Base-by-base conservation (phyloP, 257 asterid species). In the Dorcoceras hygrometricum region DNA sequence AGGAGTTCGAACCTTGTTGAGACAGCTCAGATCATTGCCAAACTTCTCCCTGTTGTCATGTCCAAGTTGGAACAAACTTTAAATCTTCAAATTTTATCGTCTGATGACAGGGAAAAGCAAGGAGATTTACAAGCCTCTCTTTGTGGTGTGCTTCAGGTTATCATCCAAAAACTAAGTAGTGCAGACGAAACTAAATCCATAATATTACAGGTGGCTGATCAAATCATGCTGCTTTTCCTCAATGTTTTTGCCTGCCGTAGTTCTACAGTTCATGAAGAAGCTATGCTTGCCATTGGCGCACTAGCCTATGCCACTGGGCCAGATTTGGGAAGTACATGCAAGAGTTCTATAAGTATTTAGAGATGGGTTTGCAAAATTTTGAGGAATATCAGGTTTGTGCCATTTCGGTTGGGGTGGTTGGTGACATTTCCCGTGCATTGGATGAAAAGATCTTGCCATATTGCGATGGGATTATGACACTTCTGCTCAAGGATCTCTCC, bases 231-330 rank as follows among this genome's bases (percentile, higher is more conserved):
- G 59, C 76, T 88, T 50, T 88, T 90, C 84, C 87, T 90, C 23
- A 82, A 80, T 27, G 96, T 90, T 28, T 90, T 90, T 67, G 87
- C 87, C 39, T 87, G 97, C 69, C 91, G 86, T 55, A 84, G 95
- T 68, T 82, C 92, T 18, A 86, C 96, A 0, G 97, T 90, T 28
- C 97, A 90, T 34, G 96, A 90, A 73, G 97, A 90, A 75, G 96
- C 97, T 43, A 90, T 90, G 96, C 92, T 90, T 34, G 96, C 97
- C 23, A 88, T 90, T 66, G 97, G 97, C 24, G 87, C 97, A n/a
- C 80, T 90, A 48, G 97, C 95, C 26, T 82, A 86, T 58, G 92
- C 89, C 57, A 75, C 81, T 3, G 97, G 97, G 7, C 78, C 87
- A 6, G 82, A 68, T 90, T 90, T 69, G 89, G 43, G 27, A 90